Evolutionary conservation across 2,329 filamentous ascomycete species (phyloP).

Genomic region (Chaetomiaceae sp.): DNA sequence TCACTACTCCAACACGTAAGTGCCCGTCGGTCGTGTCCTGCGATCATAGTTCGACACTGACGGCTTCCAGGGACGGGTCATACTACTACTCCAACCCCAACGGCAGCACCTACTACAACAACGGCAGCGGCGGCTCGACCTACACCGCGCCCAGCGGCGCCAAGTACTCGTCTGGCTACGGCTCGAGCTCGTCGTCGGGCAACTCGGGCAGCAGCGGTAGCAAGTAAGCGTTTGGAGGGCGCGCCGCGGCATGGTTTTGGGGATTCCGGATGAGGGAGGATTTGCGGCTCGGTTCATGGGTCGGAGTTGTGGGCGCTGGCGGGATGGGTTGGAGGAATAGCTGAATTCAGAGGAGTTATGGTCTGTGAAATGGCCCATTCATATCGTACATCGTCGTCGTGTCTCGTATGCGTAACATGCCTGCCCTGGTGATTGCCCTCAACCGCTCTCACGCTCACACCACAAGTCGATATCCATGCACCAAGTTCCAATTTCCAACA

Average conservation of each 20-base stretch:
- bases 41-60: not conserved
- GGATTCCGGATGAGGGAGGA: too few species aligned
- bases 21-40: not conserved
- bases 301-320: too few species aligned
- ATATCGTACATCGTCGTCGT: not conserved
- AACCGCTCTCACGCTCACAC: not conserved
- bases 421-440: too few species aligned
- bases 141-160: constrained; percentile 55
- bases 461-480: not conserved
- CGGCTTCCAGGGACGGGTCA: constrained; percentile 46
- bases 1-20: constrained; percentile 60
- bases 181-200: constrained; percentile 14
- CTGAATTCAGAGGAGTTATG: not conserved
- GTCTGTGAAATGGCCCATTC: not conserved
- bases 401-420: too few species aligned
- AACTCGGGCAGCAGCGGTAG: not conserved
- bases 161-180: constrained; percentile 12
- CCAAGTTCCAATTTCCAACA: too few species aligned
- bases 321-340: not conserved
- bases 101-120: constrained; percentile 65
- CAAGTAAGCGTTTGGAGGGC: constrained; percentile 1
- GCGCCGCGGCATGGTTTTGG: not conserved
- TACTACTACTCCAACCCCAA: constrained; percentile 72
- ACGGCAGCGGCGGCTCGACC: constrained; percentile 51
- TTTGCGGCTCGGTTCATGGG: not conserved